Conservation (phyloP, 257 asterid genomes). For the Nicotiana noctiflora region DNA sequence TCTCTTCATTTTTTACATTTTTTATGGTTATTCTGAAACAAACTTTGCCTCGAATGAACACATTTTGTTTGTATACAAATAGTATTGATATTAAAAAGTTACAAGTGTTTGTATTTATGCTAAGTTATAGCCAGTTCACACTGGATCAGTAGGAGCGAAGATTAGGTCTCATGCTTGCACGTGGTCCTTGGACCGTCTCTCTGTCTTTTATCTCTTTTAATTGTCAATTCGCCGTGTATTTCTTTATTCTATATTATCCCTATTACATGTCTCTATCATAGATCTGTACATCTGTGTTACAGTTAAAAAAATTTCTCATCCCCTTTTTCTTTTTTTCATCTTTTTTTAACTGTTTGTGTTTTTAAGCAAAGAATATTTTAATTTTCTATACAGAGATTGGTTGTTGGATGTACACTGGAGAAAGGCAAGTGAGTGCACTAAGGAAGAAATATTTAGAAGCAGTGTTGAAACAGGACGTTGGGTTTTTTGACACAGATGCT, state of each 20-base stretch:
- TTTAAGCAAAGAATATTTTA: not conserved
- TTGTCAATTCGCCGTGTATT: conserved; percentile 21
- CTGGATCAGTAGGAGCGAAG: conserved; percentile 23
- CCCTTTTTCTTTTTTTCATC: not conserved
- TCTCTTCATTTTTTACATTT: not conserved
- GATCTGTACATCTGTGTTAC: conserved; percentile 14
- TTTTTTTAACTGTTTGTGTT: not conserved
- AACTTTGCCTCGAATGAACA: conserved; percentile 1
- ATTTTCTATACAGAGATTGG: conserved; percentile 56
- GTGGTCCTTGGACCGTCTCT: conserved; percentile 88
- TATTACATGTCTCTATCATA: conserved; percentile 52
- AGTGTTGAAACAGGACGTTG: conserved; percentile 93
- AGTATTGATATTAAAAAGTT: not conserved
- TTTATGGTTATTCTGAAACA: not conserved
- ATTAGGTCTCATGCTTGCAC: conserved; percentile 72
- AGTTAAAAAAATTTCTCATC: conserved; percentile 19
- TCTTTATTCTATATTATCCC: conserved; percentile 28
- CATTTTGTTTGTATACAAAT: conserved; percentile 7
- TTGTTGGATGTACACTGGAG: conserved; percentile 98
- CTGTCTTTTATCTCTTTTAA: conserved; percentile 61
- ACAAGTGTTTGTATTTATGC: not conserved
- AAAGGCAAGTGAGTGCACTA: conserved; percentile 81
- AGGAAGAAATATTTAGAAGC: conserved; percentile 93
- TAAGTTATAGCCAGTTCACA: conserved; percentile 30
- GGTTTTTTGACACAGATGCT: conserved; percentile 98